These are phyloP conservation scores for Candida boleticola DNA, from an alignment of 805 yeast species.

Conservation along the genomic window DNA sequence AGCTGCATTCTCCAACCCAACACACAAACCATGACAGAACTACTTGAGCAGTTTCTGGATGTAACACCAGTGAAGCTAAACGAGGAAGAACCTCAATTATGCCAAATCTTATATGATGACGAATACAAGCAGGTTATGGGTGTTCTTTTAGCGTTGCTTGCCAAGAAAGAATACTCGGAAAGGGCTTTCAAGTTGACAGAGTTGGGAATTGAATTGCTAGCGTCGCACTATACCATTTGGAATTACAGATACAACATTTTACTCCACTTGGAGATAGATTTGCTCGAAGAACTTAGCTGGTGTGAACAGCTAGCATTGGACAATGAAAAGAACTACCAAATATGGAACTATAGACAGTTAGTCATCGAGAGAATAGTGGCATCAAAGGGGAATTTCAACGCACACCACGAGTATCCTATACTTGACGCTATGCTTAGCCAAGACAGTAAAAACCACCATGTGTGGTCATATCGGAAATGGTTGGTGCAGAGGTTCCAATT, in stretches of 20 bases:
- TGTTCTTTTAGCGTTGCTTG: constrained; percentile 57
- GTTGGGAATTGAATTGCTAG: constrained; percentile 60
- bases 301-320: constrained; percentile 69
- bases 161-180: constrained; percentile 57
- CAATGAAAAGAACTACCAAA: constrained; percentile 89
- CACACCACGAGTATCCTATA: constrained; percentile 62
- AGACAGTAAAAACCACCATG: constrained; percentile 92
- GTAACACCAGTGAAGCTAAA: constrained; percentile 41
- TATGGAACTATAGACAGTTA: constrained; percentile 90
- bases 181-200: constrained; percentile 71
- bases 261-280: constrained; percentile 30
- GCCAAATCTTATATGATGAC: constrained; percentile 68
- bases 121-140: constrained; percentile 68
- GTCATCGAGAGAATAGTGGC: constrained; percentile 42
- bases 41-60: constrained; percentile 34
- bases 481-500: constrained; percentile 55
- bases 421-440: constrained; percentile 65
- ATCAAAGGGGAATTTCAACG: constrained; percentile 24
- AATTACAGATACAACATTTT: constrained; percentile 59
- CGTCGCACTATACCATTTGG: constrained; percentile 95
- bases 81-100: constrained; percentile 47
- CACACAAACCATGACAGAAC: constrained; percentile 2
- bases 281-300: constrained; percentile 70
- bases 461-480: constrained; percentile 94
- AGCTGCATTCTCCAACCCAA: no score